Evolutionary conservation across 345 rosid genomes (phyloP), one percentile per base, ranked within the genome.

Genomic region (Eucalyptus viminalis): DNA sequence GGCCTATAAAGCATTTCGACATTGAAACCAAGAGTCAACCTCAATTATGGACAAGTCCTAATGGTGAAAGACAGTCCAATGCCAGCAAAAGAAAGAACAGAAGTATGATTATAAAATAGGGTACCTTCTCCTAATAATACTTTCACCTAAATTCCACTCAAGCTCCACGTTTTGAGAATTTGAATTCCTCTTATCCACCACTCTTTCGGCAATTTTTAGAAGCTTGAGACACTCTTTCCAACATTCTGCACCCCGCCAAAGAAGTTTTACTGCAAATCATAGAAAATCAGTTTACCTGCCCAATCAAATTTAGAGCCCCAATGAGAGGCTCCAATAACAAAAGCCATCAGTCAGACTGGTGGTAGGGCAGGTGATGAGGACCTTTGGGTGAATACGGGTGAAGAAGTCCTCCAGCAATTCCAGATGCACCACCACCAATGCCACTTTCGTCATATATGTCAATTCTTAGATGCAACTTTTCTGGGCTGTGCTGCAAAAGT

Each of bases 381-480:
- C 99, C 99, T 95, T 97, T 96, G 67, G 98, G 99, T 69, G 98
- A 97, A 92, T 97, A 97, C 67, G 99, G 99, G 87, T 97, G 99
- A 86, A 97, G 96, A 7, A 97, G 97, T 22, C 99, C 99, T 65
- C 99, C 99, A 16, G 99, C 95, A 69, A 96, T 95, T 69, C 99
- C 99, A 51, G 99, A 97, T 45, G 99, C 99, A 44, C 99, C 99
- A 65, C 99, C 97, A 45, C 99, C 99, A 60, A 97, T 93, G 15
- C 99, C 99, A 91, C 90, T 92, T 91, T 97, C 99, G 91, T 97
- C 99, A 89, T 92, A 97, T n/a, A 97, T 62, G 91, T 97, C 99
- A 87, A 97, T 89, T 14, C 89, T 92, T 81, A 96, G 60, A 58
- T 92, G 89, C 92, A 92, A 40, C 58, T 94, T 94, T 90, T 92